Conservation (phyloP, 2,329 filamentous ascomycete species). For the Apiospora koreana region DNA sequence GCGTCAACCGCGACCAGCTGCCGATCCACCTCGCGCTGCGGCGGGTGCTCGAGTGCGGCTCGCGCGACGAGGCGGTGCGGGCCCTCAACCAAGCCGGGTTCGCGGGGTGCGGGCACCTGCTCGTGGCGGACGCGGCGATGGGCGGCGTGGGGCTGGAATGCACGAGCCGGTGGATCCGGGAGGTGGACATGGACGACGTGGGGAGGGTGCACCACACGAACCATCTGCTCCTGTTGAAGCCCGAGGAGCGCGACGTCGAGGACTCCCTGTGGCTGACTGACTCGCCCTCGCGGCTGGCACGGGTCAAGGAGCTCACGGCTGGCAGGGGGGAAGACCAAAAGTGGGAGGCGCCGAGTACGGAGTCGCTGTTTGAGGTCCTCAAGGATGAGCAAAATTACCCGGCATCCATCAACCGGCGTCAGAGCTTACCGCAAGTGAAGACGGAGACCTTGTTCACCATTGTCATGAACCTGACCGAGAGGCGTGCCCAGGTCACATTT, state of each 20-base stretch:
- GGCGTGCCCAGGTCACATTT: conserved; percentile 29
- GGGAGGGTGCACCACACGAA: conserved; percentile 45
- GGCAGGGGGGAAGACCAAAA: neutral
- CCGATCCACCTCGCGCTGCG: conserved; percentile 65
- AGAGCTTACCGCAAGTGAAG: conserved; percentile 19
- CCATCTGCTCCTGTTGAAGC: conserved; percentile 35
- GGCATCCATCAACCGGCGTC: conserved; percentile 29
- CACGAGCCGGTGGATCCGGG: conserved; percentile 31
- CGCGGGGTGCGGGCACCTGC: conserved; percentile 51
- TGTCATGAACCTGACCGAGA: conserved; percentile 30
- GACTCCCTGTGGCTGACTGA: conserved; percentile 33
- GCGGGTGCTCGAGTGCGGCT: conserved; percentile 52
- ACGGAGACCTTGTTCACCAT: conserved; percentile 35
- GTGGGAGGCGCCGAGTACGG: neutral
- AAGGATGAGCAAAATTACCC: conserved; percentile 32
- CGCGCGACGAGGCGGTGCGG: conserved; percentile 45
- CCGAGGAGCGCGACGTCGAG: conserved; percentile 21
- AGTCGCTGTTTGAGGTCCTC: conserved; percentile 26
- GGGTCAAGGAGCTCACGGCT: conserved; percentile 27
- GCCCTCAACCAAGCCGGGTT: conserved; percentile 45
- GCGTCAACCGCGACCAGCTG: conserved; percentile 50
- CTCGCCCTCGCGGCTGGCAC: conserved; percentile 26
- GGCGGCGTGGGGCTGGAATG: conserved; percentile 49
- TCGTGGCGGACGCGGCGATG: conserved; percentile 43
- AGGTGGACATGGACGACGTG: conserved; percentile 25